Evolutionary conservation across 1,284 basidiomycete genomes (phyloP).

Genomic region (Naganishia albida): DNA sequence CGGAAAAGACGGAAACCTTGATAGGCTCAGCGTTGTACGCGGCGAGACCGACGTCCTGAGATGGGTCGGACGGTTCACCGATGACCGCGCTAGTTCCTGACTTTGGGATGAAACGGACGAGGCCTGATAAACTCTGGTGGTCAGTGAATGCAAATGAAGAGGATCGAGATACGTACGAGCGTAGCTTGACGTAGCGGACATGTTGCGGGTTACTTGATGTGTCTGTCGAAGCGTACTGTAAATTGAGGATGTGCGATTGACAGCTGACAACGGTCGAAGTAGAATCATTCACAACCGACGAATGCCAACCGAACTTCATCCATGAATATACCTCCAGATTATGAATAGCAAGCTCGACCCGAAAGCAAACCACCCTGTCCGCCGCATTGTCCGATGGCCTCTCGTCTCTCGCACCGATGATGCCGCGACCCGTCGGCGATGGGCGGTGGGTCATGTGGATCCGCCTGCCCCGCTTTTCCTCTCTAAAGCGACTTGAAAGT

Average conservation of each 20-base stretch:
- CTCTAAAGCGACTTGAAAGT: too few species aligned
- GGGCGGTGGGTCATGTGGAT: conserved; percentile 17
- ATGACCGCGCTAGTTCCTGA: conserved; percentile 36
- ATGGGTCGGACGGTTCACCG: conserved; percentile 48
- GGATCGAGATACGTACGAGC: conserved; percentile 3
- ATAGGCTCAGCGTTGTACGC: conserved; percentile 39
- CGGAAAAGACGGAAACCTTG: conserved; percentile 47
- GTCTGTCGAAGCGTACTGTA: not conserved
- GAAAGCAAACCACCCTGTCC: not conserved
- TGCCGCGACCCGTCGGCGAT: conserved; percentile 12
- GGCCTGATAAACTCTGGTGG: conserved; percentile 34
- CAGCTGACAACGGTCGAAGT: conserved; percentile 5
- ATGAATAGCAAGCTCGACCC: too few species aligned
- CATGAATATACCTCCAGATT: too few species aligned
- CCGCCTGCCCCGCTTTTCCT: conserved; percentile 17
- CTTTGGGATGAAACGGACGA: conserved; percentile 47
- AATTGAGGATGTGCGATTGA: not conserved
- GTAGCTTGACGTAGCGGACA: conserved; percentile 20
- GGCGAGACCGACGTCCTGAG: conserved; percentile 53
- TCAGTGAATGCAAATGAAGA: not conserved
- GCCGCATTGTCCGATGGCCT: conserved; percentile 1
- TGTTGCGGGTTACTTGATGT: not conserved
- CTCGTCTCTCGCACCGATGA: not conserved
- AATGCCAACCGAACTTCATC: not conserved
- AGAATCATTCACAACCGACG: conserved; percentile 11